These are phyloP conservation scores for Chiua sp. DNA, from an alignment of 1,284 basidiomycete species.

Conservation along the genomic window DNA sequence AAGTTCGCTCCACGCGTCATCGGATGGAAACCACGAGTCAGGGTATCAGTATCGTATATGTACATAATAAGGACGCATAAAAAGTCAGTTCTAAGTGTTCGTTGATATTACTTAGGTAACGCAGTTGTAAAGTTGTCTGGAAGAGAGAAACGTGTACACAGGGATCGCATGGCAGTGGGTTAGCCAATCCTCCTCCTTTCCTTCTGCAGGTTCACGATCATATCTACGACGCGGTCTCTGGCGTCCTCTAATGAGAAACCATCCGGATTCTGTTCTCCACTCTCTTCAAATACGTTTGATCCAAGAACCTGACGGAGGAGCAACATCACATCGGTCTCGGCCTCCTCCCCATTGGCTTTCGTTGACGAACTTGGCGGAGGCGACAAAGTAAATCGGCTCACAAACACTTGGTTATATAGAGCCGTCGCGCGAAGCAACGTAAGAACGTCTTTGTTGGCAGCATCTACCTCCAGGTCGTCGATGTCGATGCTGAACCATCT, in stretches of 20 bases:
- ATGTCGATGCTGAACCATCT: slow-evolving; percentile 34
- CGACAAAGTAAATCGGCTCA: slow-evolving; percentile 52
- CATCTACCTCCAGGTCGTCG: slow-evolving; percentile 25
- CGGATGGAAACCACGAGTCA: not conserved
- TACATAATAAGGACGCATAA: not conserved
- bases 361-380: slow-evolving; percentile 61
- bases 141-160: not conserved
- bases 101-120: not conserved
- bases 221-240: slow-evolving; percentile 69
- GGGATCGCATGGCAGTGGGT: too few species aligned
- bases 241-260: slow-evolving; percentile 62
- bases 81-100: not conserved
- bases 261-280: slow-evolving; percentile 27
- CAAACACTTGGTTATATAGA: slow-evolving; percentile 63
- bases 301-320: slow-evolving; percentile 59
- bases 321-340: slow-evolving; percentile 41
- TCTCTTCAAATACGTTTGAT: slow-evolving; percentile 60
- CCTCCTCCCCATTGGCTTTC: slow-evolving; percentile 4
- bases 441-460: slow-evolving; percentile 49
- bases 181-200: slow-evolving; percentile 28
- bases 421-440: slow-evolving; percentile 60
- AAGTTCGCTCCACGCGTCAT: not conserved
- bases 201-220: slow-evolving; percentile 60
- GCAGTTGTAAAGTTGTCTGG: not conserved
- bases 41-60: not conserved